Conservation (phyloP, 768 basidiomycete genomes). For the Omphalotus guepiniiformis region DNA sequence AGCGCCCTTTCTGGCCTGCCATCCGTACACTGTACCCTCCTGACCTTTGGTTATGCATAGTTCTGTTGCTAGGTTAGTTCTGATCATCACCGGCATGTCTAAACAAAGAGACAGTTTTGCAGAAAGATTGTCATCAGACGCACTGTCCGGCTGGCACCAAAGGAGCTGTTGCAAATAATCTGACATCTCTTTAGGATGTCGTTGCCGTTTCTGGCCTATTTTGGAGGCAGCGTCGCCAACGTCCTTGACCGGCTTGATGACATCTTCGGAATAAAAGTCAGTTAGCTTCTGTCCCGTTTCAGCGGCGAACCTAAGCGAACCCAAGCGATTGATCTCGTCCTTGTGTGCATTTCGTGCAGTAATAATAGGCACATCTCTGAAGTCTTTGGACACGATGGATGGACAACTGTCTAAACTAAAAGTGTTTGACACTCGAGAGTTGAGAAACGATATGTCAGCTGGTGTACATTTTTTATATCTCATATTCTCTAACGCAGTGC, state of each 20-base stretch:
- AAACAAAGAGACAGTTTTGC: constrained; percentile 25
- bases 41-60: constrained; percentile 32
- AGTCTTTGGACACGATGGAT: constrained; percentile 3
- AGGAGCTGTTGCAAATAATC: constrained; percentile 12
- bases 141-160: constrained; percentile 12
- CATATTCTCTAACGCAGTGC: constrained; percentile 28
- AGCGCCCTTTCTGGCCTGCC: constrained; percentile 17
- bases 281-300: constrained; percentile 21
- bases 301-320: constrained; percentile 23
- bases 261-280: constrained; percentile 27
- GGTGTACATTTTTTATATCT: constrained; percentile 19
- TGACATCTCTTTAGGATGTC: background rate
- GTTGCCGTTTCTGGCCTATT: background rate
- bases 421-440: constrained; percentile 13
- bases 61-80: constrained; percentile 27
- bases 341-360: constrained; percentile 24
- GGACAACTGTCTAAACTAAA: background rate
- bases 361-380: constrained; percentile 27
- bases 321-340: constrained; percentile 27
- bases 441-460: constrained; percentile 21
- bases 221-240: background rate
- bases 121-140: constrained; percentile 17
- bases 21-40: constrained; percentile 26
- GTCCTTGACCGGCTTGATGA: background rate
- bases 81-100: constrained; percentile 30